phyloP scores from a whole-genome alignment of 2,329 filamentous ascomycete genomes.

The Laburnicola sp. region DNA sequence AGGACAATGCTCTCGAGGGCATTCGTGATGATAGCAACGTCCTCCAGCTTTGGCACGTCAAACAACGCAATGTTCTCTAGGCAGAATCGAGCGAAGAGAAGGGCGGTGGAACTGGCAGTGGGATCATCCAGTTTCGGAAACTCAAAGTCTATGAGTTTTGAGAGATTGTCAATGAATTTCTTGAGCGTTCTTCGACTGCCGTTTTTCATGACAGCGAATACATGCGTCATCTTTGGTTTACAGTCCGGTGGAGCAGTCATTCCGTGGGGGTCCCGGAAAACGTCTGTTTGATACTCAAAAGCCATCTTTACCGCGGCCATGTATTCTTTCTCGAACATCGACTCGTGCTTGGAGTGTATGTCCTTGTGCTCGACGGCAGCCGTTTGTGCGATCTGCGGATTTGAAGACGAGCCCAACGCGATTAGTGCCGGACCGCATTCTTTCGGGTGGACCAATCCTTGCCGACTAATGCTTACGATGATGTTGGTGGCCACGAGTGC shows the following conservation, averaged over 20 bases:
- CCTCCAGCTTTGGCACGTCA: slow-evolving; percentile 82
- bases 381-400: slow-evolving; percentile 74
- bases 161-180: slow-evolving; percentile 83
- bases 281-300: slow-evolving; percentile 83
- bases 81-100: slow-evolving; percentile 82
- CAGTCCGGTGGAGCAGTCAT: slow-evolving; percentile 55
- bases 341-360: slow-evolving; percentile 90
- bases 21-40: slow-evolving; percentile 74
- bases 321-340: slow-evolving; percentile 92
- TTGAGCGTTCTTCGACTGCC: slow-evolving; percentile 88
- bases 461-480: slow-evolving; percentile 89
- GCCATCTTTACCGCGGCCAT: slow-evolving; percentile 84
- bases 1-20: slow-evolving; percentile 80
- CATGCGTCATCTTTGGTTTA: slow-evolving; percentile 69
- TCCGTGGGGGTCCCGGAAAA: slow-evolving; percentile 74
- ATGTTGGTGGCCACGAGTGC: slow-evolving; percentile 85
- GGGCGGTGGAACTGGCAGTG: slow-evolving; percentile 62
- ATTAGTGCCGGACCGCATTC: slow-evolving; percentile 88
- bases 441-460: slow-evolving; percentile 93
- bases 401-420: slow-evolving; percentile 86
- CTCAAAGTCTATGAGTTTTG: slow-evolving; percentile 80
- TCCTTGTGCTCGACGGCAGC: slow-evolving; percentile 82
- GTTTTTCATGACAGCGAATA: slow-evolving; percentile 88
- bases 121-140: slow-evolving; percentile 67
- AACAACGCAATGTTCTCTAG: slow-evolving; percentile 91